Evolutionary conservation across 805 yeast species (phyloP).

Genomic region (Lachancea lanzarotensis): DNA sequence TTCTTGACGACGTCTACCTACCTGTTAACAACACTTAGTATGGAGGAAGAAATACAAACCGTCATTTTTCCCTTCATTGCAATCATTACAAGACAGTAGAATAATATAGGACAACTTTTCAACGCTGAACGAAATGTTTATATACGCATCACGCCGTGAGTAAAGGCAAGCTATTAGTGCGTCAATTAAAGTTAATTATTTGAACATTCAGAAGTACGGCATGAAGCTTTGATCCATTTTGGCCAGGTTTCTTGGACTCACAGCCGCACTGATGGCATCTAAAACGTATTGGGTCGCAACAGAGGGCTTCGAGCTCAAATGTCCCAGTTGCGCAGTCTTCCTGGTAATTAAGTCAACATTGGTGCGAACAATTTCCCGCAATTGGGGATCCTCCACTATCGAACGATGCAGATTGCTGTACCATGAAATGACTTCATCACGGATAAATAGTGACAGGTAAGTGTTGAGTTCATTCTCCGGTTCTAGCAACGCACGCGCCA

Average conservation of each 20-base stretch:
- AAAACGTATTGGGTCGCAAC: slow-evolving; percentile 83
- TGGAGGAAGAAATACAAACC: no score
- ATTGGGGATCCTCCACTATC: slow-evolving; percentile 72
- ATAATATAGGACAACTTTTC: no score
- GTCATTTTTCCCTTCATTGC: no score
- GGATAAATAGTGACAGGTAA: slow-evolving; percentile 84
- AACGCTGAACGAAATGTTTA: no score
- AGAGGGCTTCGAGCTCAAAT: slow-evolving; percentile 44
- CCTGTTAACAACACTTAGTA: no score
- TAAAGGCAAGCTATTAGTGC: no score
- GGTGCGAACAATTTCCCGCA: slow-evolving; percentile 78
- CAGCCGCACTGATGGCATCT: slow-evolving; percentile 90
- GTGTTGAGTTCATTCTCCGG: slow-evolving; percentile 91
- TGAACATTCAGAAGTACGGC: slow-evolving; percentile 63
- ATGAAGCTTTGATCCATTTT: slow-evolving; percentile 89
- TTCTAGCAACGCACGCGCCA: slow-evolving; percentile 82
- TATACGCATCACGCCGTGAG: no score
- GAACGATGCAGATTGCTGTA: slow-evolving; percentile 81
- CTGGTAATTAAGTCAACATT: slow-evolving; percentile 82
- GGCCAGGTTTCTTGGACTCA: slow-evolving; percentile 88
- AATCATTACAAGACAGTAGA: no score
- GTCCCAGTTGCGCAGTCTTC: slow-evolving; percentile 72
- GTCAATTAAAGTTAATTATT: no score
- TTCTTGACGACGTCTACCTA: no score
- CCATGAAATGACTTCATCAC: slow-evolving; percentile 95